A percentile compares a stretch with the other conserved stretches of the same genome.
Conservation (phyloP, 202 grass and related monocot species). For the Tripidium arundinaceum region DNA sequence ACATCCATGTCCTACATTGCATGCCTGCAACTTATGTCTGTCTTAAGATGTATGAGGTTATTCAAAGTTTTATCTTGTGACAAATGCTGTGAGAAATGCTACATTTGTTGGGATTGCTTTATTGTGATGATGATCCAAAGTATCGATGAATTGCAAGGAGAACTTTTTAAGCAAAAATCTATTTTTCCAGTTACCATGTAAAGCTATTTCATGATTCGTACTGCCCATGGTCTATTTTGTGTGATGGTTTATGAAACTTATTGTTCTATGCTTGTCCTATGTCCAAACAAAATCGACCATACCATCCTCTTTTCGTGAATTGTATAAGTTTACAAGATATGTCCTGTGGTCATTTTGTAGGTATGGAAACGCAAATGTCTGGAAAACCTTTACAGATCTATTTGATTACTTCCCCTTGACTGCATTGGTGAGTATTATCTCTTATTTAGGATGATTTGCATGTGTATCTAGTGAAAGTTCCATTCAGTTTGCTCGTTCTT, state of each 20-base stretch:
- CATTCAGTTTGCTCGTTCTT: constrained; percentile 1
- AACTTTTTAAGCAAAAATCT: neutral
- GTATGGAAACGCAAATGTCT: constrained; percentile 97
- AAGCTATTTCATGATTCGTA: neutral
- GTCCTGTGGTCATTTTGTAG: constrained; percentile 40
- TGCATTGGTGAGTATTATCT: constrained; percentile 68
- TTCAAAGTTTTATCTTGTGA: neutral
- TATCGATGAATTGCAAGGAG: neutral
- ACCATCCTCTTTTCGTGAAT: neutral
- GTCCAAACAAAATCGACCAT: neutral
- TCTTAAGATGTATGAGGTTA: neutral
- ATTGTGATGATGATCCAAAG: neutral
- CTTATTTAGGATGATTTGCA: constrained; percentile 11
- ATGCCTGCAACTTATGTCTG: neutral
- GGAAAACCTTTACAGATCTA: constrained; percentile 98
- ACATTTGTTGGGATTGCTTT: neutral
- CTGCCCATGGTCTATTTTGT: neutral
- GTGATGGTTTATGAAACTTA: neutral
- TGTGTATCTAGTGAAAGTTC: constrained; percentile 13
- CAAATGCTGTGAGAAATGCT: neutral
- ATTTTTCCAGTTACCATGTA: neutral
- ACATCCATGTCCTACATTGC: neutral
- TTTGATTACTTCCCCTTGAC: constrained; percentile 99
- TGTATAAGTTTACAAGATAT: neutral
- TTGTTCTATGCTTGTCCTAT: neutral